A percentile compares a stretch with the other conserved stretches of the same genome.
Evolutionary conservation across 441 rosid species (phyloP).

Genomic region (Aquilaria agallochum): DNA sequence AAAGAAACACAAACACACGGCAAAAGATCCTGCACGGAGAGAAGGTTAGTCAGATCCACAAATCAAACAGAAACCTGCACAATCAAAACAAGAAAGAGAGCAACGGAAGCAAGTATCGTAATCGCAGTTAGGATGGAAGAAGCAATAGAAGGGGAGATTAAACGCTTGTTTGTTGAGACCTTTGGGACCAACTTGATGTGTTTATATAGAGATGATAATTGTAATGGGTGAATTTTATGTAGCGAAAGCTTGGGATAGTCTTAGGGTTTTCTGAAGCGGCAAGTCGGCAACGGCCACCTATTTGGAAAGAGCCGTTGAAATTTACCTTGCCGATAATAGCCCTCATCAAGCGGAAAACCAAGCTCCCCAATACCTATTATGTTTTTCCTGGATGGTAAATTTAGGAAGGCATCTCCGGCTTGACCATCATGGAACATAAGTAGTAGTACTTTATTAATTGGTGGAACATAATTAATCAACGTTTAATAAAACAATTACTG

Average conservation of each 20-base stretch:
- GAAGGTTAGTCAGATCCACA: background rate
- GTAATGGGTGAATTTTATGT: background rate
- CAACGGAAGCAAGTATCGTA: background rate
- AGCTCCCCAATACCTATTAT: too few species aligned
- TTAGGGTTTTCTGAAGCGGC: constrained; percentile 6
- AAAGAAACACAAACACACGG: constrained; percentile 9
- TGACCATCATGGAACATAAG: too few species aligned
- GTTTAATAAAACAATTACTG: too few species aligned
- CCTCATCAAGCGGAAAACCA: background rate
- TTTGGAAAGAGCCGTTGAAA: constrained; percentile 21
- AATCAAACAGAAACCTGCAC: background rate
- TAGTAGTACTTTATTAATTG: too few species aligned
- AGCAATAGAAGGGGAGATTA: background rate
- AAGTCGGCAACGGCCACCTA: constrained; percentile 34
- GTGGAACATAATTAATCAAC: too few species aligned
- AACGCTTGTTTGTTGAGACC: constrained; percentile 1
- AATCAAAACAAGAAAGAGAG: background rate
- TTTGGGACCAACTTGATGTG: background rate
- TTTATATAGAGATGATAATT: background rate
- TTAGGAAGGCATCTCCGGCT: too few species aligned
- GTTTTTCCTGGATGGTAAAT: too few species aligned
- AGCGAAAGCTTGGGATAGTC: background rate
- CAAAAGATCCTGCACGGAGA: constrained; percentile 6
- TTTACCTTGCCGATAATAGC: constrained; percentile 16
- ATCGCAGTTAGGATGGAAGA: background rate